These are phyloP conservation scores for Magnaporthiopsis poae DNA, from an alignment of 2,329 filamentous ascomycete species.

Conservation along the genomic window DNA sequence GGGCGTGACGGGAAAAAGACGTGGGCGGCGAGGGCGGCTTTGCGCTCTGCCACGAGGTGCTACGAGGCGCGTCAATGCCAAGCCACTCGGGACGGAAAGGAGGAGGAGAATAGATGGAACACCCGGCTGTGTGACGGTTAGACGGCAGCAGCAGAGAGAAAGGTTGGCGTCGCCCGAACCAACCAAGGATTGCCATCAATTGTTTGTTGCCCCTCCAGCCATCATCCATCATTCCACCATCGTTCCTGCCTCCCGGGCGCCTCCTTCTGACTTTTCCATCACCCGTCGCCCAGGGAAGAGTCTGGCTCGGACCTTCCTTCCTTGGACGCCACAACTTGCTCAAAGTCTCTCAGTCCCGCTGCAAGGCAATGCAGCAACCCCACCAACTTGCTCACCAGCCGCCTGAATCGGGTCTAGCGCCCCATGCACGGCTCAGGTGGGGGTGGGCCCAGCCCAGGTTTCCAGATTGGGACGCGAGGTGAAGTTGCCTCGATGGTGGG, in stretches of 20 bases:
- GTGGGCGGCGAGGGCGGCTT: too few species aligned
- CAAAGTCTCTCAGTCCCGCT: constrained; percentile 33
- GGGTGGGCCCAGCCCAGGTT: not conserved
- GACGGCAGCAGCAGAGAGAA: not conserved
- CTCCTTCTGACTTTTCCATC: too few species aligned
- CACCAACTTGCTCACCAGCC: constrained; percentile 4
- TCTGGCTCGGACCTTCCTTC: too few species aligned
- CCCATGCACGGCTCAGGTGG: not conserved
- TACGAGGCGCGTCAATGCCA: too few species aligned
- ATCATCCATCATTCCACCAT: too few species aligned
- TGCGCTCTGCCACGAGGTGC: too few species aligned
- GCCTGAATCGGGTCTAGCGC: not conserved
- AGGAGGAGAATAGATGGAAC: not conserved
- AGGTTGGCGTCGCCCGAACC: constrained; percentile 9
- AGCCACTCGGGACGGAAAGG: not conserved
- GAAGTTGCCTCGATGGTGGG: too few species aligned
- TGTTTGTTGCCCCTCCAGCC: not conserved
- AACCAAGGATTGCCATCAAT: not conserved
- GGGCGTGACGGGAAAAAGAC: too few species aligned
- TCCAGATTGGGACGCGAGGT: too few species aligned
- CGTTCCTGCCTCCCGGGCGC: too few species aligned
- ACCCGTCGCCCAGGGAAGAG: too few species aligned
- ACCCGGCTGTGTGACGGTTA: not conserved
- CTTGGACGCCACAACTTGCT: constrained; percentile 34
- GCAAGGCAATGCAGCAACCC: constrained; percentile 9